phyloP scores from a whole-genome alignment of 768 basidiomycete species.

The Leccinellum rugosiceps region DNA sequence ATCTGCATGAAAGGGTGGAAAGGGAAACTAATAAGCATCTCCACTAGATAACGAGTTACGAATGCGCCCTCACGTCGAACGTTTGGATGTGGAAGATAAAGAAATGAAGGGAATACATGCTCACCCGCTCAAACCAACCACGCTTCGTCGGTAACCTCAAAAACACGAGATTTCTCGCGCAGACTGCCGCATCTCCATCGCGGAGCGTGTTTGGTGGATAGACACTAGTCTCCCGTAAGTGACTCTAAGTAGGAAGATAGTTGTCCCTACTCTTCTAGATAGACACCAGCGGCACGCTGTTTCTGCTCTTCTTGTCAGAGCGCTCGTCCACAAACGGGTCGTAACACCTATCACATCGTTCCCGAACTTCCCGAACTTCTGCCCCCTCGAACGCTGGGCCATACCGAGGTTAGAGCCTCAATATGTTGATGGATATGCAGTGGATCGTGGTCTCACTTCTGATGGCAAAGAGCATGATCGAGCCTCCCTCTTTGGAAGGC shows the following conservation, averaged over 20 bases:
- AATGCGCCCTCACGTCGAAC: neutral
- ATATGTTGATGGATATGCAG: too few relatives aligned
- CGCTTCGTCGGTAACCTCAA: constrained; percentile 75
- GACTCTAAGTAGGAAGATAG: too few relatives aligned
- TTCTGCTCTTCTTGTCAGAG: constrained; percentile 35
- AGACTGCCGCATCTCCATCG: constrained; percentile 95
- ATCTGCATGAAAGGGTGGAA: neutral
- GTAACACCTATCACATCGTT: neutral
- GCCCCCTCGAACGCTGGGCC: constrained; percentile 4
- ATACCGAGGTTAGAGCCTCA: constrained; percentile 66
- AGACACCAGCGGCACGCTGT: constrained; percentile 18
- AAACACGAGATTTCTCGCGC: constrained; percentile 85
- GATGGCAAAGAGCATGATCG: too few relatives aligned
- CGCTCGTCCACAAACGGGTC: constrained; percentile 13
- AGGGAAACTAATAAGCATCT: neutral
- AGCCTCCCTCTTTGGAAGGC: neutral
- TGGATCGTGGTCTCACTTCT: too few relatives aligned
- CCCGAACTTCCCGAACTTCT: neutral
- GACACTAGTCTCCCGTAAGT: too few relatives aligned
- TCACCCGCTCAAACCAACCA: constrained; percentile 87
- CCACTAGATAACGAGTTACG: neutral
- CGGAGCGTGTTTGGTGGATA: constrained; percentile 79
- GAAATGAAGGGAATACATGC: constrained; percentile 26
- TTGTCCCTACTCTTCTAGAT: too few relatives aligned
- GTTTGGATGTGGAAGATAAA: neutral